Base-by-base conservation (phyloP, 1,284 basidiomycete genomes). In the Trametes versicolor region DNA sequence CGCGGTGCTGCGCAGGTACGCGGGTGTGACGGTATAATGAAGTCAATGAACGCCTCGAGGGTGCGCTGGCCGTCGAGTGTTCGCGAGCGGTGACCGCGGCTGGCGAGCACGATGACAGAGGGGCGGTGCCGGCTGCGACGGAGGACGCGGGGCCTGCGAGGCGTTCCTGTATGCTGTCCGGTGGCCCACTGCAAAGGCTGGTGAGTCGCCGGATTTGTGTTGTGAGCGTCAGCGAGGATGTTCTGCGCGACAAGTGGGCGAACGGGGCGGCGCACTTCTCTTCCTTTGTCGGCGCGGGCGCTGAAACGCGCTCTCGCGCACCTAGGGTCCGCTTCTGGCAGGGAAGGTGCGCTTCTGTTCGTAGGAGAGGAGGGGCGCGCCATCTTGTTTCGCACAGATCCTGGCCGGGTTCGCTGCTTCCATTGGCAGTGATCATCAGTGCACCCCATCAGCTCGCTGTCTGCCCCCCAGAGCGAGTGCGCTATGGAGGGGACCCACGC, bases 401-500 rank as follows among this genome's bases (percentile, higher is more conserved):
- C 17, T 23, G 52, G 3, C 25, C 23, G 36, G 39, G 17, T 45
- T 45, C 39, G 39, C 4, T 15, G 41, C 54, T 56, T 56, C 54
- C 47, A 21, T 5, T 34, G 34, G 15, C 21, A 51, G 43, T 62
- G 61, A 62, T 62, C 39, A 62, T 62, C 61, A 62, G 55, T 39
- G 15, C 25, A 7, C 41, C 25, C 47, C 54, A 56, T 52, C 55
- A 57, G 34, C 60, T 13, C n/a, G 21, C 29, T 19, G 29, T 19
- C 51, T 39, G 21, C n/a, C 13, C 19, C 25, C 52, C 19, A 36
- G 19, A 39, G 52, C 6, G 25, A 21, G 21, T 3, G 13, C 36
- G 21, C 47, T 58, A 58, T 58, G 34, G 25, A 34, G 37, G 45
- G 34, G 29, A 32, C 15, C 4, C 36, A 25, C 57, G 15, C 47